These are phyloP conservation scores for Trypanosoma conorhini DNA, from an alignment of 208 protist genomes.

Conservation along the genomic window DNA sequence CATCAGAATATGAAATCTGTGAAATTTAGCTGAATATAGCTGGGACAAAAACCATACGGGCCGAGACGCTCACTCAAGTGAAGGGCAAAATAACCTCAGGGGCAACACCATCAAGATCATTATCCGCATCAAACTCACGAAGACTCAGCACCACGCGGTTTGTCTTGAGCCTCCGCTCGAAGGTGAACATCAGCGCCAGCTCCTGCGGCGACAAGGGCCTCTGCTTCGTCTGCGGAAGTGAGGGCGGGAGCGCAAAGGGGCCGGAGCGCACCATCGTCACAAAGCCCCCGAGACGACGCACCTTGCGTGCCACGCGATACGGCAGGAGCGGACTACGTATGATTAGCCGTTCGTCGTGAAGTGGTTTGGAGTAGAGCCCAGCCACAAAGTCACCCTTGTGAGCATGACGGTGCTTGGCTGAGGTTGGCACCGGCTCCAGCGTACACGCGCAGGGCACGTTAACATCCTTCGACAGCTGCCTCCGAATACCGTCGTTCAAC, in stretches of 20 bases:
- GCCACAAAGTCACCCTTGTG: slow-evolving; percentile 13
- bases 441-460: slow-evolving; percentile 60
- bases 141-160: slow-evolving; percentile 83
- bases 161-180: slow-evolving; percentile 80
- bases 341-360: slow-evolving; percentile 52
- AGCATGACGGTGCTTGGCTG: background rate
- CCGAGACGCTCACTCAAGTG: background rate
- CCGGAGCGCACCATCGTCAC: slow-evolving; percentile 68
- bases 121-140: slow-evolving; percentile 60
- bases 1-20: background rate
- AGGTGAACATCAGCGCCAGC: slow-evolving; percentile 81
- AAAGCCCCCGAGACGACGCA: slow-evolving; percentile 54
- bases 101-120: slow-evolving; percentile 4
- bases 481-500: slow-evolving; percentile 36
- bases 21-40: background rate
- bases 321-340: slow-evolving; percentile 76
- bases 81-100: background rate
- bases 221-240: slow-evolving; percentile 38
- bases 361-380: slow-evolving; percentile 7
- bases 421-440: slow-evolving; percentile 11
- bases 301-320: slow-evolving; percentile 51
- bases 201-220: slow-evolving; percentile 53
- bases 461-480: slow-evolving; percentile 37
- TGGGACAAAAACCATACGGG: background rate
- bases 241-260: slow-evolving; percentile 58